Evolutionary conservation across 805 yeast species (phyloP).

Genomic region (Sugiyamaella chiloensis): DNA sequence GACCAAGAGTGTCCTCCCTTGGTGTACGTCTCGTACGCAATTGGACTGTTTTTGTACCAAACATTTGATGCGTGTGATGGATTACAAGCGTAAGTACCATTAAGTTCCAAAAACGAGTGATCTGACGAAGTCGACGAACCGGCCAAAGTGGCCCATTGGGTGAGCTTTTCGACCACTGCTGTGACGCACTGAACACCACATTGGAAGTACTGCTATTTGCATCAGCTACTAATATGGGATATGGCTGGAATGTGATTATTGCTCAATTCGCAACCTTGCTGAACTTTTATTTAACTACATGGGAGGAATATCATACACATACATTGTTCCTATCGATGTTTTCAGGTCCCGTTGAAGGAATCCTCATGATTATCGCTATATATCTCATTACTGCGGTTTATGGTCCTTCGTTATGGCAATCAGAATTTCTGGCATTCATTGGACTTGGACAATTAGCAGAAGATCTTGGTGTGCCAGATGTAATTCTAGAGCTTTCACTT

Average conservation of each 20-base stretch:
- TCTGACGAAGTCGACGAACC: conserved; percentile 65
- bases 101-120: background rate
- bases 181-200: conserved; percentile 64
- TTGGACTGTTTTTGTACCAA: conserved; percentile 85
- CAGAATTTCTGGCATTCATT: conserved; percentile 37
- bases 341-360: conserved; percentile 96
- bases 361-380: conserved; percentile 55
- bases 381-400: conserved; percentile 60
- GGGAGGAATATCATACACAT: conserved; percentile 96
- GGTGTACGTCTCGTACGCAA: conserved; percentile 73
- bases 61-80: conserved; percentile 98
- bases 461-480: conserved; percentile 7
- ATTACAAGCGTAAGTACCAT: conserved; percentile 60
- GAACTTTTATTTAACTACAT: conserved; percentile 84
- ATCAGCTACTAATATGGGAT: conserved; percentile 67
- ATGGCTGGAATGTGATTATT: conserved; percentile 49
- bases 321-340: conserved; percentile 70
- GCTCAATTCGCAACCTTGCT: conserved; percentile 32
- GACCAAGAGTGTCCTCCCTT: conserved; percentile 62
- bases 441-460: conserved; percentile 7
- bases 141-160: conserved; percentile 96
- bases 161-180: conserved; percentile 88
- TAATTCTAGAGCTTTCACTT: conserved; percentile 23
- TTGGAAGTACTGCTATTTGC: conserved; percentile 66
- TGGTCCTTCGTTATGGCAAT: conserved; percentile 70